These are phyloP conservation scores for Trametes cingulata DNA, from an alignment of 768 basidiomycete species.

Conservation along the genomic window DNA sequence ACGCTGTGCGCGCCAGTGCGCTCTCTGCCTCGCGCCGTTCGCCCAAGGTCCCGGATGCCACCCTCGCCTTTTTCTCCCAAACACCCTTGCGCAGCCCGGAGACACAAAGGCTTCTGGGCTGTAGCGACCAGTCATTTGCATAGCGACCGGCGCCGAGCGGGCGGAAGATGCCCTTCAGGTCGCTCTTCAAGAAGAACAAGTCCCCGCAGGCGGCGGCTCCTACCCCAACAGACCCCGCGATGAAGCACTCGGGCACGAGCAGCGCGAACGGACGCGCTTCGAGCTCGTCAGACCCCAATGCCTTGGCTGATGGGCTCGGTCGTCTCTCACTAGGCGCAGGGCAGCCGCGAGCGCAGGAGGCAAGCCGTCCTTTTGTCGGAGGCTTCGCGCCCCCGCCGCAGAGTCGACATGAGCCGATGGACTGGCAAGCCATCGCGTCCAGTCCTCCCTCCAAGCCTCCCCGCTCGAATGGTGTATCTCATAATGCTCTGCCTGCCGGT, in stretches of 20 bases:
- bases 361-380: slow-evolving; percentile 42
- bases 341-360: neutral
- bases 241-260: neutral
- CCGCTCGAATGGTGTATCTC: neutral
- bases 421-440: neutral
- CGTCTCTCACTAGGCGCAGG: slow-evolving; percentile 1
- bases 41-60: neutral
- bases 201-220: slow-evolving; percentile 2
- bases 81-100: neutral
- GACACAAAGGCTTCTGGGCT: neutral
- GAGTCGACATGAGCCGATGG: neutral
- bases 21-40: neutral
- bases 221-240: neutral
- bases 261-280: slow-evolving; percentile 1
- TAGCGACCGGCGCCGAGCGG: neutral
- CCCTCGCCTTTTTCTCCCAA: neutral
- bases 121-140: neutral
- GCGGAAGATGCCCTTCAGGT: neutral
- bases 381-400: slow-evolving; percentile 39
- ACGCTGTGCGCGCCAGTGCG: neutral
- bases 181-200: slow-evolving; percentile 19
- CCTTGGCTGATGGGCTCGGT: slow-evolving; percentile 1
- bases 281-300: neutral
- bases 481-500: neutral
- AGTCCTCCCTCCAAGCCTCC: slow-evolving; percentile 11